phyloP scores from a whole-genome alignment of 805 yeast species.

The Yamadazyma sp. region DNA sequence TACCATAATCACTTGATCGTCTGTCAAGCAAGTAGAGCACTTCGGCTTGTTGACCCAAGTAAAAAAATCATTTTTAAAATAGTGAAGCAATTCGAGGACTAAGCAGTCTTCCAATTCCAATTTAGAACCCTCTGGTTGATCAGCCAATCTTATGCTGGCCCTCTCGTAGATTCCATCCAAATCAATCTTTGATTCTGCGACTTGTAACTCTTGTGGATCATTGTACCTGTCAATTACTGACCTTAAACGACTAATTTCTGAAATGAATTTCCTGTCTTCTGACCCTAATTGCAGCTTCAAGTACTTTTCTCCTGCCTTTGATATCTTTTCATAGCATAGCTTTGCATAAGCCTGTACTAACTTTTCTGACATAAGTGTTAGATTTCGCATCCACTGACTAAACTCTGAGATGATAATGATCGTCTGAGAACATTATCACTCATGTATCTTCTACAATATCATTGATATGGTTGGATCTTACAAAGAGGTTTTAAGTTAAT shows the following conservation, averaged over 20 bases:
- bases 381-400: too few relatives aligned
- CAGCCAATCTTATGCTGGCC: slow-evolving; percentile 50
- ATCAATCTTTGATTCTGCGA: slow-evolving; percentile 62
- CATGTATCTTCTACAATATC: too few relatives aligned
- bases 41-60: slow-evolving; percentile 75
- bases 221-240: slow-evolving; percentile 12
- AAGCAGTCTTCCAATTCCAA: slow-evolving; percentile 34
- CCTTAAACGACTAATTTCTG: not conserved
- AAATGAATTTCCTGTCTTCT: slow-evolving; percentile 1
- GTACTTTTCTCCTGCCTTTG: too few relatives aligned
- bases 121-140: slow-evolving; percentile 8
- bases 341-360: too few relatives aligned
- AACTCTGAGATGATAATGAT: too few relatives aligned
- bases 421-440: too few relatives aligned
- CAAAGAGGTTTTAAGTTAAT: too few relatives aligned
- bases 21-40: slow-evolving; percentile 49
- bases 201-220: slow-evolving; percentile 28
- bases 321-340: too few relatives aligned
- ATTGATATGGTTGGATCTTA: too few relatives aligned
- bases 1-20: slow-evolving; percentile 32
- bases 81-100: slow-evolving; percentile 30
- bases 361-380: too few relatives aligned
- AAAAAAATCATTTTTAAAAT: slow-evolving; percentile 75
- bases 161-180: slow-evolving; percentile 54
- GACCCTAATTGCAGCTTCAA: too few relatives aligned